phyloP scores from a whole-genome alignment of 345 rosid species.

The Brassica napus region Da-Ae NC_063452.1:3180501-3181000 shows the following conservation, averaged over 20 bases:
- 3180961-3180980: neutral
- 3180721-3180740: neutral
- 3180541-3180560: too few relatives aligned
- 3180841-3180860: constrained; percentile 1
- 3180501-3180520: neutral
- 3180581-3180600: neutral
- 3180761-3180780: neutral
- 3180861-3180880: constrained; percentile 49
- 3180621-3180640: neutral
- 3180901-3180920: constrained; percentile 49
- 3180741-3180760: constrained; percentile 7
- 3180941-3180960: neutral
- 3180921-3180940: neutral
- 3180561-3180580: neutral
- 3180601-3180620: too few relatives aligned
- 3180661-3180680: neutral
- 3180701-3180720: neutral
- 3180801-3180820: neutral
- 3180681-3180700: neutral
- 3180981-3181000: neutral
- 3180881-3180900: neutral
- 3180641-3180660: neutral
- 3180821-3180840: constrained; percentile 28
- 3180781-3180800: constrained; percentile 5
- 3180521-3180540: neutral